Evolutionary conservation across 1,284 basidiomycete species (phyloP), one percentile per base, ranked within the genome.

Genomic region (Pseudozyma sp.): DNA sequence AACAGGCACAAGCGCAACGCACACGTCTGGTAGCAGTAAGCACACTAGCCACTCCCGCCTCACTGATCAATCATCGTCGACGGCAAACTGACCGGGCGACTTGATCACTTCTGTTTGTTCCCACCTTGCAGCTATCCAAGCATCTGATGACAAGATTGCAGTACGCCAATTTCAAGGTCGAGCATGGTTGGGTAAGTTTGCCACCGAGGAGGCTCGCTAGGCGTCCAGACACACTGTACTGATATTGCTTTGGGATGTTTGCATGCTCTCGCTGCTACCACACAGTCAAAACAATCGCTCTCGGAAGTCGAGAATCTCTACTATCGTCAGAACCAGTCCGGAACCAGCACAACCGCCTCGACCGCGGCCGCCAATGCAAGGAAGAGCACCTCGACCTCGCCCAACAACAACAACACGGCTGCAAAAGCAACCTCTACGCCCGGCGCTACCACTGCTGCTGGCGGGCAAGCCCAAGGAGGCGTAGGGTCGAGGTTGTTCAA

Each of bases 221-320:
- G 11, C 2, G 24, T 4, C 24, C 24, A 24, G 24, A 24, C 24
- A 24, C 24, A 24, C 24, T 4, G 24, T 24, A 24, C 24, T 24
- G 24, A 24, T 4, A 24, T 24, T 24, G 24, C 24, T 24, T 24
- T 24, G 24, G 24, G 24, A 24, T 24, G 24, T 4, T 24, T 4
- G 24, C 24, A 24, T 24, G 24, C 24, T 4, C 24, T 24, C 24
- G 40, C 30, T 24, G 31, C 3, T 40, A 35, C 30, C 5, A 33
- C 30, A 45, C 68, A 78, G 76, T 75, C 78, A n/a, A 70, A 75
- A 30, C 81, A 82, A 67, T 76, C 77, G 47, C 58, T 81, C 7
- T 76, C 78, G n/a, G 81, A 82, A 53, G 80, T 82, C n/a, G 81
- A 82, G 52, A 82, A 82, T 40, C 60, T 82, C 14, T 82, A 80